Evolutionary conservation across 2,329 filamentous ascomycete species (phyloP).

Genomic region (Sporothrix curviconia): DNA sequence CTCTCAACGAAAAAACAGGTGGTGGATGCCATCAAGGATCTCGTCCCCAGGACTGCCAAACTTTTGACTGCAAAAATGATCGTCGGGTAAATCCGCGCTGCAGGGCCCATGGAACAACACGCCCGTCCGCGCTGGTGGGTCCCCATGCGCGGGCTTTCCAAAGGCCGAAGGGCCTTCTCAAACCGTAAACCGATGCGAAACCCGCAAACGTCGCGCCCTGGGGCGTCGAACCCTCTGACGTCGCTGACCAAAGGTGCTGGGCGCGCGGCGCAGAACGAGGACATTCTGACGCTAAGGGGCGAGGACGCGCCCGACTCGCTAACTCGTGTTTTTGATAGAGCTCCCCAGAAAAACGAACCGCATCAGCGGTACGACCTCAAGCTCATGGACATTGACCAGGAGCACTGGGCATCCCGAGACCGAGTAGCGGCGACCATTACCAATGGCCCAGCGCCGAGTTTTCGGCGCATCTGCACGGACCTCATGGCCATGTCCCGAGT

Average conservation of each 20-base stretch:
- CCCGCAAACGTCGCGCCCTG: slow-evolving; percentile 97
- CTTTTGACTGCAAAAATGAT: slow-evolving; percentile 99
- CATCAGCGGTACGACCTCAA: slow-evolving; percentile 98
- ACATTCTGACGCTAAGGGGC: slow-evolving; percentile 92
- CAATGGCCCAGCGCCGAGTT: slow-evolving; percentile 88
- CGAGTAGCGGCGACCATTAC: slow-evolving; percentile 91
- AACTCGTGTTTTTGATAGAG: slow-evolving; percentile 90
- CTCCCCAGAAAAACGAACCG: slow-evolving; percentile 75
- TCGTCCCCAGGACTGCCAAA: slow-evolving; percentile 99
- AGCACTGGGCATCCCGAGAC: slow-evolving; percentile 98
- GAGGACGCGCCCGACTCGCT: slow-evolving; percentile 94
- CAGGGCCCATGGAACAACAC: slow-evolving; percentile 99
- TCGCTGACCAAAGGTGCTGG: slow-evolving; percentile 96
- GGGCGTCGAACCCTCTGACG: slow-evolving; percentile 89
- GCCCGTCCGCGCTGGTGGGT: slow-evolving; percentile 93
- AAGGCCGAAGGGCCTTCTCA: slow-evolving; percentile 88
- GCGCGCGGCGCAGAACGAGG: slow-evolving; percentile 89
- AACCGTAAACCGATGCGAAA: slow-evolving; percentile 98
- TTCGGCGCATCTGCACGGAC: slow-evolving; percentile 89
- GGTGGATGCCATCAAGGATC: slow-evolving; percentile 97
- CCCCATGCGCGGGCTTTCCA: slow-evolving; percentile 99
- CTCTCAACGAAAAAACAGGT: slow-evolving; percentile 55
- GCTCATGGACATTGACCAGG: slow-evolving; percentile 99
- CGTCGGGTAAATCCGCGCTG: slow-evolving; percentile 91
- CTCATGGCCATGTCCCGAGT: slow-evolving; percentile 88